phyloP scores from a whole-genome alignment of 352 stramenopile species.

The Globisporangium rhizosaccharum region DNA sequence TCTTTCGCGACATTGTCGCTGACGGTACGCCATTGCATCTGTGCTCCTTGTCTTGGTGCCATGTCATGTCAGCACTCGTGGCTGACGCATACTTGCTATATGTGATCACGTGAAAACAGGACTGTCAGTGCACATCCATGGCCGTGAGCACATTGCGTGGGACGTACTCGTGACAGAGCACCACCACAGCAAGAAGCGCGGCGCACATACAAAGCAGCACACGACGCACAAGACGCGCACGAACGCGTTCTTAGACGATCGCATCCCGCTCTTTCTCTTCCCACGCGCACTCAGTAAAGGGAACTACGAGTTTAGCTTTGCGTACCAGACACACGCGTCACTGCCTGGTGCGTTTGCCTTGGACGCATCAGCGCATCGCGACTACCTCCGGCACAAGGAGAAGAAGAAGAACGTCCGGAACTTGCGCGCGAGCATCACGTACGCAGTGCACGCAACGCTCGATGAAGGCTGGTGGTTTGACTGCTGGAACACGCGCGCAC shows the following conservation, averaged over 20 bases:
- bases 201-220: slow-evolving; percentile 1
- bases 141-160: slow-evolving; percentile 9
- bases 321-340: slow-evolving; percentile 16
- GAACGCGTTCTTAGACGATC: slow-evolving; percentile 11
- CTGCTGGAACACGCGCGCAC: slow-evolving; percentile 3
- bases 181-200: neutral
- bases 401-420: neutral
- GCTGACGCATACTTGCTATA: no score
- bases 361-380: neutral
- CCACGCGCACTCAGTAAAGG: slow-evolving; percentile 10
- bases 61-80: neutral
- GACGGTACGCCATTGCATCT: slow-evolving; percentile 10
- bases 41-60: neutral
- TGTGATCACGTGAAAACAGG: neutral
- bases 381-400: neutral
- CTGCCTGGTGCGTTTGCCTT: slow-evolving; percentile 16
- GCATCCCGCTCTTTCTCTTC: slow-evolving; percentile 18
- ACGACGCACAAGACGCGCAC: slow-evolving; percentile 6
- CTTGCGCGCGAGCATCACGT: slow-evolving; percentile 9
- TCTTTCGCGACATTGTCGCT: slow-evolving; percentile 5
- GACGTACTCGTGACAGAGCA: slow-evolving; percentile 1
- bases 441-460: slow-evolving; percentile 6
- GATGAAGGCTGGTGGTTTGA: slow-evolving; percentile 6
- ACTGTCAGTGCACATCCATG: slow-evolving; percentile 5
- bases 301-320: slow-evolving; percentile 21